Percentiles rank a stretch among this genome's conserved stretches.
Conservation (phyloP, 257 asterid genomes). For the Dorcoceras hygrometricum region DNA sequence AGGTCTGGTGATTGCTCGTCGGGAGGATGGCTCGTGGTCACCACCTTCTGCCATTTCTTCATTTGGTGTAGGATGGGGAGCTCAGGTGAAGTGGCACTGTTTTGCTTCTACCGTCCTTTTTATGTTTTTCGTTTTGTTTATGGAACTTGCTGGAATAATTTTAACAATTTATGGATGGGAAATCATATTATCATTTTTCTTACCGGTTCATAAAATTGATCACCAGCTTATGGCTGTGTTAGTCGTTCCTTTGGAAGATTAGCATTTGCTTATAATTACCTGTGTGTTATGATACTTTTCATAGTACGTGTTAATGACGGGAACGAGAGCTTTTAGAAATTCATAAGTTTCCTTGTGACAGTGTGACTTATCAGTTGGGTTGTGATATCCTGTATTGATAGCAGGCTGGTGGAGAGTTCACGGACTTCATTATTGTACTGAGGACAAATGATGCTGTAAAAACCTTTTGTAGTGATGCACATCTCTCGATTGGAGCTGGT, state of each 20-base stretch:
- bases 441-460: constrained; percentile 77
- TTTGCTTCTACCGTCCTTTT: background rate
- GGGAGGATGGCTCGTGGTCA: constrained; percentile 98
- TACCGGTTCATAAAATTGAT: background rate
- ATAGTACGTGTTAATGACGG: background rate
- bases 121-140: no score
- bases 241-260: constrained; percentile 1
- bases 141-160: background rate
- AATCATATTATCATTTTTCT: background rate
- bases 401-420: constrained; percentile 98
- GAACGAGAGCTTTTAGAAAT: constrained; percentile 9
- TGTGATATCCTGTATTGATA: background rate
- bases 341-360: background rate
- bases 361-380: background rate
- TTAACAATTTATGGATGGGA: background rate
- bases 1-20: constrained; percentile 83
- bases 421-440: constrained; percentile 78
- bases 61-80: constrained; percentile 97
- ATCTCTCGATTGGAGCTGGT: constrained; percentile 92
- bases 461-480: constrained; percentile 70
- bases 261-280: background rate
- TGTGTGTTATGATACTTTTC: background rate
- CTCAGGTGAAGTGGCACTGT: constrained; percentile 58
- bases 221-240: background rate
- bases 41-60: constrained; percentile 97